These are phyloP conservation scores for Spinacia oleracea DNA, from an alignment of 179 eudicot genomes.

Conservation along the genomic window DNA sequence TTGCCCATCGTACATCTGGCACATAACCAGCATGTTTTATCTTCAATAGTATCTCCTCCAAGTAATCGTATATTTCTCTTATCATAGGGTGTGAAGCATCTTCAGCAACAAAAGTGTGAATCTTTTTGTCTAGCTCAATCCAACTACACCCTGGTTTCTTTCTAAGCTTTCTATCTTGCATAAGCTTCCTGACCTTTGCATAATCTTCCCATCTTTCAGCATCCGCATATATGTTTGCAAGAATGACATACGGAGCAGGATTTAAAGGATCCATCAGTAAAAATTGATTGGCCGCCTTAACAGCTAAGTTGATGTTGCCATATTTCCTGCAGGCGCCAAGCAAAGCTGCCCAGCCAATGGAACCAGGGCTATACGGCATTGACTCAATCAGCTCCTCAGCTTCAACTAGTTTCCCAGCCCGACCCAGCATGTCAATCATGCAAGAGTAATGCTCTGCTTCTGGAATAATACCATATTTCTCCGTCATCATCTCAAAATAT, in stretches of 20 bases:
- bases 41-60: constrained; percentile 53
- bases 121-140: constrained; percentile 68
- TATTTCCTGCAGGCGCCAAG: constrained; percentile 75
- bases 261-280: constrained; percentile 67
- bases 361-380: constrained; percentile 68
- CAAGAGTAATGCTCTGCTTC: constrained; percentile 75
- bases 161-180: constrained; percentile 56
- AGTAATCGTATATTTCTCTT: constrained; percentile 49
- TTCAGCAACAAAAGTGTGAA: constrained; percentile 75
- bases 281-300: constrained; percentile 63
- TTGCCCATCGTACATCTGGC: constrained; percentile 65
- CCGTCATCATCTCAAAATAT: constrained; percentile 56
- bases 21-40: constrained; percentile 67
- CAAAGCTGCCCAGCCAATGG: constrained; percentile 78
- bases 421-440: constrained; percentile 88
- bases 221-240: constrained; percentile 64
- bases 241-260: constrained; percentile 72
- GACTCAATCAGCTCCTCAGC: constrained; percentile 61
- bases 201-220: constrained; percentile 77
- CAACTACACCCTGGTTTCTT: constrained; percentile 91
- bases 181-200: constrained; percentile 53
- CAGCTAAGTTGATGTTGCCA: constrained; percentile 65
- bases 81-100: constrained; percentile 75
- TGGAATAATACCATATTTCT: constrained; percentile 55
- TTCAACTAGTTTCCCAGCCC: constrained; percentile 71